phyloP scores from a whole-genome alignment of 2,329 filamentous ascomycete genomes.

The Fusarium armeniacum region DNA sequence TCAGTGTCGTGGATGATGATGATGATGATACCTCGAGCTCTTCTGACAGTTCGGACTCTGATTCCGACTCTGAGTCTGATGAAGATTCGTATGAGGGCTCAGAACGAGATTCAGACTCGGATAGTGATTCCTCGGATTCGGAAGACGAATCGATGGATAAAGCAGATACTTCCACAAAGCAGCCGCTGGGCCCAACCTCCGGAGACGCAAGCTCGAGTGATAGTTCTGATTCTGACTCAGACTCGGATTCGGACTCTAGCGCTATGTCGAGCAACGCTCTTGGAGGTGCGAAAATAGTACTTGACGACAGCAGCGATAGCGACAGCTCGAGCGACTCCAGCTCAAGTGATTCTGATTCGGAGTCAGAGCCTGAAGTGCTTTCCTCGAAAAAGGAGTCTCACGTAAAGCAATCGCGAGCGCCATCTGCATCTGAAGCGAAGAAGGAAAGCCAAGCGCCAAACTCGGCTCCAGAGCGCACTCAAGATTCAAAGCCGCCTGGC shows the following conservation, averaged over 20 bases:
- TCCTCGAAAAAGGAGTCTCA: constrained; percentile 53
- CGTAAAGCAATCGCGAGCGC: constrained; percentile 2
- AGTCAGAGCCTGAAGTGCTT: constrained; percentile 55
- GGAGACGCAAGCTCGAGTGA: constrained; percentile 31
- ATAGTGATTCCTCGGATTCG: constrained; percentile 49
- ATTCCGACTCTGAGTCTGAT: constrained; percentile 50
- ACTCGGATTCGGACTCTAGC: constrained; percentile 18
- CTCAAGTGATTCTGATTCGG: constrained; percentile 50
- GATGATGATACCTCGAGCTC: constrained; percentile 38
- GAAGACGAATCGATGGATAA: constrained; percentile 15
- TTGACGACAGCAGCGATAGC: constrained; percentile 35
- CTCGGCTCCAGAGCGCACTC: constrained; percentile 3
- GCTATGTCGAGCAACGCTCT: constrained; percentile 5
- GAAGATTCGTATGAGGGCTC: constrained; percentile 58
- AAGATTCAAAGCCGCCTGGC: constrained; percentile 51
- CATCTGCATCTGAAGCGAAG: not conserved
- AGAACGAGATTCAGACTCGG: constrained; percentile 44
- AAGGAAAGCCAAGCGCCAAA: constrained; percentile 8
- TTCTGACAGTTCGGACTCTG: constrained; percentile 49
- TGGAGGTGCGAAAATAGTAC: constrained; percentile 19
- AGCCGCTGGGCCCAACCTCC: not conserved
- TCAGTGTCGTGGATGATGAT: constrained; percentile 24
- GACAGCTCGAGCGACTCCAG: constrained; percentile 42
- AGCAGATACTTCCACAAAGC: not conserved
- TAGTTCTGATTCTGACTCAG: constrained; percentile 4